Base-by-base conservation (phyloP, 345 rosid genomes). In the Eutrema heterophyllum region DNA sequence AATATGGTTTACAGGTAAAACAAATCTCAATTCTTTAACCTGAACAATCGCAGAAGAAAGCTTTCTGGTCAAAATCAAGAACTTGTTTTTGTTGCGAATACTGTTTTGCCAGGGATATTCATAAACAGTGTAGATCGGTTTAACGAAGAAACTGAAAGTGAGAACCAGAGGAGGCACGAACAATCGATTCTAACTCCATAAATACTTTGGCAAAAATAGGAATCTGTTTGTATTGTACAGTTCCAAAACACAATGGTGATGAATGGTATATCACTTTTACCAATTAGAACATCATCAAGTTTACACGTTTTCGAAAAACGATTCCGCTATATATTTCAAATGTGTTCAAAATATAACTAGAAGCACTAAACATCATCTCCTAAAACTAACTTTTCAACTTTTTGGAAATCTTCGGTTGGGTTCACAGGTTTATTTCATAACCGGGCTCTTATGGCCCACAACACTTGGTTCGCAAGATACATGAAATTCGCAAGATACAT, bases 1-100 rank as follows among this genome's bases (percentile, higher is more conserved):
- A 35, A 77, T 87, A 75, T 95, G 99, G 99, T 88, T 86, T 81
- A 79, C 81, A 83, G 99, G 97, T 89, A 81, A 65, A 21, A 26
- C 26, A 55, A 13, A 38, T 16, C 66, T 39, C 35, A 32, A 2
- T 41, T 49, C 63, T 29, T 55, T 33, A 6, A 68, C 30, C 9
- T 3, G 1, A 39, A 60, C 3, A 43, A 2, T 35, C 33, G 2
- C 2, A 61, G 39, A 35, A 50, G 43, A 13, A 36, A 16, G 1
- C 54, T 41, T 50, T 48, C 51, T 52, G 1, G 36, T 52, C 29
- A 43, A 9, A 30, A 64, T 64, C 21, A 73, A 54, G 26, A 64
- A n/a, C 39, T 9, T 4, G 48, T 68, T 52, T 3, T 24, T 8
- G 56, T 53, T 53, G 21, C 26, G 3, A 52, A 26, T 60, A 15